A percentile compares a stretch with the other conserved stretches of the same genome.
These are phyloP conservation scores for Fusarium nelsonii DNA, from an alignment of 2,329 filamentous ascomycete species.

Conservation along the genomic window DNA sequence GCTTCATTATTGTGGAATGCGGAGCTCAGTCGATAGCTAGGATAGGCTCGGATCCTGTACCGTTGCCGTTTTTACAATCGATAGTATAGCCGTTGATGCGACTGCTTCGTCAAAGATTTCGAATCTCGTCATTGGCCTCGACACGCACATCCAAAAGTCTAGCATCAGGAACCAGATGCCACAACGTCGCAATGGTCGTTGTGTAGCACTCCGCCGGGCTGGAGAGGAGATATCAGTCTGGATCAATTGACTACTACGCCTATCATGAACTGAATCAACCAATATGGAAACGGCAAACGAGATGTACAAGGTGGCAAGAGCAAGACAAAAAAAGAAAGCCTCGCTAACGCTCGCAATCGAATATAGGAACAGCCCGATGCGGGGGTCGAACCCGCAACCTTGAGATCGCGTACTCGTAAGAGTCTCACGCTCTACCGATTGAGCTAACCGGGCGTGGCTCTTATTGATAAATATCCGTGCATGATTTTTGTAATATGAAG, in stretches of 20 bases:
- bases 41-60: not conserved
- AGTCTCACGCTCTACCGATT: slow-evolving; percentile 75
- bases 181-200: slow-evolving; percentile 54
- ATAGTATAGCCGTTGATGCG: not conserved
- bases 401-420: slow-evolving; percentile 64
- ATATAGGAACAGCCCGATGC: slow-evolving; percentile 56
- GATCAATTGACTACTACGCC: not conserved
- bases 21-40: slow-evolving; percentile 57
- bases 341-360: slow-evolving; percentile 30
- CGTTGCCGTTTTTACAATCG: not conserved
- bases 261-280: no score
- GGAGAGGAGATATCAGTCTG: accelerated
- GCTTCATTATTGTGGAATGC: slow-evolving; percentile 64
- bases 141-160: slow-evolving; percentile 68
- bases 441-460: slow-evolving; percentile 53
- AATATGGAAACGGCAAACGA: not conserved
- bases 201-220: not conserved
- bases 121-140: slow-evolving; percentile 54
- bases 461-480: no score
- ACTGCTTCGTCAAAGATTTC: slow-evolving; percentile 52
- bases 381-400: slow-evolving; percentile 68
- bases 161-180: slow-evolving; percentile 65
- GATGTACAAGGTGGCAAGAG: accelerated
- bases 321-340: slow-evolving; percentile 12
- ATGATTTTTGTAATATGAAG: no score